phyloP scores from a whole-genome alignment of 2,329 filamentous ascomycete species.

The Aureobasidium sp. region DNA sequence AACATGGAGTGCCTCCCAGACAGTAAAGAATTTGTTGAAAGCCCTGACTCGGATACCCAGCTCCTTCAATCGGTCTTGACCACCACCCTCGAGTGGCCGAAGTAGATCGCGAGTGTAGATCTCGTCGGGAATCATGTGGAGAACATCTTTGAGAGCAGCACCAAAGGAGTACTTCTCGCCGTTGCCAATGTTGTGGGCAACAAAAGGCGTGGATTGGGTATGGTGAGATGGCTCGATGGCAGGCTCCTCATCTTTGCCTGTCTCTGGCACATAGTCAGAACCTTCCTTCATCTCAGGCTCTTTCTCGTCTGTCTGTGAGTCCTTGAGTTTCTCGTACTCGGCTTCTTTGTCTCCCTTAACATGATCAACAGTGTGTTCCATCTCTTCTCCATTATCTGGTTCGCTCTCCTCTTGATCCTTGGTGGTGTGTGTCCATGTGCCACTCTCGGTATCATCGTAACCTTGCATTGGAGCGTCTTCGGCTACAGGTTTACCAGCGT shows the following conservation, averaged over 20 bases:
- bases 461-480: not conserved
- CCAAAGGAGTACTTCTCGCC: constrained; percentile 16
- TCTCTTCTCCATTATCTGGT: not conserved
- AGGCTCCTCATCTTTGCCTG: not conserved
- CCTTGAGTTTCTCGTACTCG: constrained; percentile 16
- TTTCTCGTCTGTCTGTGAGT: constrained; percentile 13
- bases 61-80: constrained; percentile 44
- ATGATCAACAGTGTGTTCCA: constrained; percentile 13
- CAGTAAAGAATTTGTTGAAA: constrained; percentile 44
- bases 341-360: constrained; percentile 13
- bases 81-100: constrained; percentile 42
- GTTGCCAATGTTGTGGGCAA: constrained; percentile 16
- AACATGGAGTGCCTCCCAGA: constrained; percentile 45
- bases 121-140: constrained; percentile 37
- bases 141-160: constrained; percentile 25
- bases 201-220: constrained; percentile 1
- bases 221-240: constrained; percentile 12
- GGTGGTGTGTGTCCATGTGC: not conserved
- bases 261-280: not conserved
- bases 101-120: constrained; percentile 41
- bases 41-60: constrained; percentile 44
- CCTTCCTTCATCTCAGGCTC: constrained; percentile 7
- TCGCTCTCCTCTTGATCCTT: not conserved
- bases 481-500: not conserved
- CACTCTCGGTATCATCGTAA: not conserved